A percentile compares a stretch with the other conserved stretches of the same genome.
phyloP scores from a whole-genome alignment of 768 basidiomycete genomes.

The Leccinum longicurvipes region DNA sequence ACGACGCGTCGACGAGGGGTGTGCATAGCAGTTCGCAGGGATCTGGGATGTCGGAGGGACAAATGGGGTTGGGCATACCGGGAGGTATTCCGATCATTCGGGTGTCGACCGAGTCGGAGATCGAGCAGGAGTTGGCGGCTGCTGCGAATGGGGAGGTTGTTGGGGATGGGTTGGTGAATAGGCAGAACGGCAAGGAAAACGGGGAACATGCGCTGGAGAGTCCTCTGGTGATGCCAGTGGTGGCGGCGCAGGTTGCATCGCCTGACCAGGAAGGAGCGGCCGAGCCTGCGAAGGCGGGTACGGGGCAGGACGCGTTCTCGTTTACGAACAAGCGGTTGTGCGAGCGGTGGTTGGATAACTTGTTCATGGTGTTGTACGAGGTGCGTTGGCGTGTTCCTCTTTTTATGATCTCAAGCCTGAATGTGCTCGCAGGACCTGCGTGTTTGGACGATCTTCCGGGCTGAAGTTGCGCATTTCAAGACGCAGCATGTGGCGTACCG shows the following conservation, averaged over 20 bases:
- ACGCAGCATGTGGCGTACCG: slow-evolving; percentile 97
- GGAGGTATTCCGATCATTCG: slow-evolving; percentile 64
- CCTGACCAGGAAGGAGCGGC: slow-evolving; percentile 21
- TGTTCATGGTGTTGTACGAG: slow-evolving; percentile 99
- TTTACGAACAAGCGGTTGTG: slow-evolving; percentile 97
- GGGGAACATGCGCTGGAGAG: slow-evolving; percentile 6
- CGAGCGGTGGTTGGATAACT: slow-evolving; percentile 95
- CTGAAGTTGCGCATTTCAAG: slow-evolving; percentile 98
- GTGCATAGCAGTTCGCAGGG: slow-evolving; percentile 37
- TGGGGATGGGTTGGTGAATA: neutral
- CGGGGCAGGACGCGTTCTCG: slow-evolving; percentile 66
- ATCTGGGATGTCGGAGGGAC: slow-evolving; percentile 28
- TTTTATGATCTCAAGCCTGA: neutral
- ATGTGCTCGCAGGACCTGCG: slow-evolving; percentile 64
- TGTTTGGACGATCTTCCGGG: slow-evolving; percentile 98
- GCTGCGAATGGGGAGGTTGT: slow-evolving; percentile 25
- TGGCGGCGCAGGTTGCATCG: slow-evolving; percentile 35
- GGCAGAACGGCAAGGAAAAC: slow-evolving; percentile 17
- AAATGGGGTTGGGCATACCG: slow-evolving; percentile 2
- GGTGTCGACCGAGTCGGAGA: slow-evolving; percentile 70
- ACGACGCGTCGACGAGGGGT: slow-evolving; percentile 68
- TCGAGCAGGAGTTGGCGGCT: slow-evolving; percentile 39
- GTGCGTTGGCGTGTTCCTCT: slow-evolving; percentile 45
- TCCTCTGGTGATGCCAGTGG: slow-evolving; percentile 28
- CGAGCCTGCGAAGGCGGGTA: slow-evolving; percentile 13